These are phyloP conservation scores for Wickerhamomyces chambardii DNA, from an alignment of 805 yeast species.

Conservation along the genomic window DNA sequence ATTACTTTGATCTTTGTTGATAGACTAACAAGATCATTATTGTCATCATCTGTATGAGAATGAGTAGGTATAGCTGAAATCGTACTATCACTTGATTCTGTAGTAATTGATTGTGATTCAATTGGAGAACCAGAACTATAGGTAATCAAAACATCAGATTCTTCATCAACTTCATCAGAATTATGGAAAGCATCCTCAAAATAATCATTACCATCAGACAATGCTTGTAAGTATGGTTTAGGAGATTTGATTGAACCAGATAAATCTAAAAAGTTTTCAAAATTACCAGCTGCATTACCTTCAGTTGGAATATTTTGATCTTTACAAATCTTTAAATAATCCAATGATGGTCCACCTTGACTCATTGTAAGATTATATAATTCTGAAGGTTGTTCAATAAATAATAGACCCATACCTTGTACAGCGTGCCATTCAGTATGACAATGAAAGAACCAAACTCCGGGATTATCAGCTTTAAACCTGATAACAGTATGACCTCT, in stretches of 20 bases:
- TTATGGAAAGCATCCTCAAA: not conserved
- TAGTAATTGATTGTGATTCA: not conserved
- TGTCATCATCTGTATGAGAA: too few species aligned
- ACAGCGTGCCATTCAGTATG: conserved; percentile 81
- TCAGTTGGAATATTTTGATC: conserved; percentile 31
- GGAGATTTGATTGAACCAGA: conserved; percentile 26
- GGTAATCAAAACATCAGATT: not conserved
- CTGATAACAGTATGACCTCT: conserved; percentile 60
- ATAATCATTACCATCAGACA: not conserved
- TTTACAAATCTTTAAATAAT: conserved; percentile 40
- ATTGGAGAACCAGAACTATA: not conserved
- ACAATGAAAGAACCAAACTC: conserved; percentile 93
- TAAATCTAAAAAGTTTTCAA: conserved; percentile 42
- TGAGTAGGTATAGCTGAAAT: too few species aligned
- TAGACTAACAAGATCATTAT: too few species aligned
- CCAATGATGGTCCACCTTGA: conserved; percentile 27
- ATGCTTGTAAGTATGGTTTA: not conserved
- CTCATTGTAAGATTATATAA: conserved; percentile 29
- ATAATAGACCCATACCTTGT: conserved; percentile 67
- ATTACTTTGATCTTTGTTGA: too few species aligned
- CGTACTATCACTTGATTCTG: too few species aligned
- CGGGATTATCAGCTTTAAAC: conserved; percentile 80
- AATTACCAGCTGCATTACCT: conserved; percentile 68
- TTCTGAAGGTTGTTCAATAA: conserved; percentile 61
- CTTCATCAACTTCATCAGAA: not conserved